Evolutionary conservation across 2,329 filamentous ascomycete species (phyloP), one percentile per base, ranked within the genome.

Genomic region (Xylaria sp.): DNA sequence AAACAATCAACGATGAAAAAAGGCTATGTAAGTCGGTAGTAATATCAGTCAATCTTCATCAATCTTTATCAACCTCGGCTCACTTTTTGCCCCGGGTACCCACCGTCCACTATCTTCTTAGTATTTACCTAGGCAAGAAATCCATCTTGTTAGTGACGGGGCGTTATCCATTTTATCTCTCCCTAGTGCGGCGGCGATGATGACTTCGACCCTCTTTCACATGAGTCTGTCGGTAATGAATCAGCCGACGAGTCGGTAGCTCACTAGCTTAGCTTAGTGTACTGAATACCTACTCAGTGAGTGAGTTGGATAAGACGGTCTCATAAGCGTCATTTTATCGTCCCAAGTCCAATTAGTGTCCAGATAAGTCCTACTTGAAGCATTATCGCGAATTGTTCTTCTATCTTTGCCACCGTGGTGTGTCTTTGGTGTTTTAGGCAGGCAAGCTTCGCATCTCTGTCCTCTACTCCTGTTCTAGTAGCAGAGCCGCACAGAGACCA

Each of bases 161-260:
- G 50, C 55, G 31, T 39, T 59, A 46, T 67, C 60, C 66, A 65
- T 67, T 55, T 37, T 37, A 18, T 28, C 2, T 55, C 48, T 60
- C 52, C 12, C 7, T 54, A 54, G 41, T 28, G 23, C n/a, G n/a
- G 18, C n/a, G n/a, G n/a, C n/a, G 37, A 51, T 10, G 23, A 52
- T 46, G 63, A 50, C 46, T 25, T 59, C 25, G 54, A 31, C 55
- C 44, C 55, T 54, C 46, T 57, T 64, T 57, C 41, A 50, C 46
- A 51, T 58, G 31, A 52, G 23, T 50, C 46, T 28, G 20, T 41
- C 55, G 23, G 50, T 18, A 52, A 18, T 28, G 50, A 31, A 31
- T 28, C n/a, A 7, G 55, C 52, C 10, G 31, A 39, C 55, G 37
- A 8, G 37, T 31, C 23, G 20, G 50, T 55, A 56, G n/a, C 31